Percentiles rank a stretch among this genome's conserved stretches.
phyloP scores from a whole-genome alignment of 2,329 filamentous ascomycete species.

The Ceratocystis lukuohia region DNA sequence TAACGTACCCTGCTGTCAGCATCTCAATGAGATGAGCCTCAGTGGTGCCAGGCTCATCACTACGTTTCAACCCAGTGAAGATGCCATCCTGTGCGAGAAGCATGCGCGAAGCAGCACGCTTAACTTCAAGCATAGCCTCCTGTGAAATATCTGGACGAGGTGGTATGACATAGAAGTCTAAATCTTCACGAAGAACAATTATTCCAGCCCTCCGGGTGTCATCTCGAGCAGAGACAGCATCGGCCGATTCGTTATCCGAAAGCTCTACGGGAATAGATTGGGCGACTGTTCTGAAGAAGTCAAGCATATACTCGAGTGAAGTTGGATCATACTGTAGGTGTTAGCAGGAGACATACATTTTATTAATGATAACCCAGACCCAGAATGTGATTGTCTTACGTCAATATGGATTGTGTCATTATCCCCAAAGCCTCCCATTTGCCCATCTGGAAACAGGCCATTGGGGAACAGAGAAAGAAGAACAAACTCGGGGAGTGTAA shows the following conservation, averaged over 20 bases:
- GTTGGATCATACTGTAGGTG: constrained; percentile 72
- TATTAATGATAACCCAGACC: not conserved
- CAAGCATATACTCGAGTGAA: constrained; percentile 96
- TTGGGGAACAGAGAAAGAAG: constrained; percentile 96
- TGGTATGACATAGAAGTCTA: constrained; percentile 95
- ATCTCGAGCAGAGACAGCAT: constrained; percentile 54
- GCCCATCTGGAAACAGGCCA: constrained; percentile 90
- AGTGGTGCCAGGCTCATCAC: constrained; percentile 88
- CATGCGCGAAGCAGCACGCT: constrained; percentile 79
- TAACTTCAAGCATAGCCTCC: constrained; percentile 87
- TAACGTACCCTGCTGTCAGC: constrained; percentile 83
- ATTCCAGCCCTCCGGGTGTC: constrained; percentile 91
- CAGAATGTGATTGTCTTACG: constrained; percentile 47
- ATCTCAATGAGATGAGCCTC: constrained; percentile 99
- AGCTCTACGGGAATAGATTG: constrained; percentile 63
- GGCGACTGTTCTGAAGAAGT: constrained; percentile 92
- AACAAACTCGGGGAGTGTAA: constrained; percentile 94
- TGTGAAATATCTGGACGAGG: constrained; percentile 72
- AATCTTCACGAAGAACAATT: constrained; percentile 87
- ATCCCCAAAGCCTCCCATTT: constrained; percentile 85
- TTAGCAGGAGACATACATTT: not conserved
- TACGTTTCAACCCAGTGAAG: constrained; percentile 87
- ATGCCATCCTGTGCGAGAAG: constrained; percentile 83
- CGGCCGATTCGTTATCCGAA: constrained; percentile 37
- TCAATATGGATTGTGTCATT: constrained; percentile 94